Conservation (phyloP, 1,284 basidiomycete species). For the Irpex sp. region DNA sequence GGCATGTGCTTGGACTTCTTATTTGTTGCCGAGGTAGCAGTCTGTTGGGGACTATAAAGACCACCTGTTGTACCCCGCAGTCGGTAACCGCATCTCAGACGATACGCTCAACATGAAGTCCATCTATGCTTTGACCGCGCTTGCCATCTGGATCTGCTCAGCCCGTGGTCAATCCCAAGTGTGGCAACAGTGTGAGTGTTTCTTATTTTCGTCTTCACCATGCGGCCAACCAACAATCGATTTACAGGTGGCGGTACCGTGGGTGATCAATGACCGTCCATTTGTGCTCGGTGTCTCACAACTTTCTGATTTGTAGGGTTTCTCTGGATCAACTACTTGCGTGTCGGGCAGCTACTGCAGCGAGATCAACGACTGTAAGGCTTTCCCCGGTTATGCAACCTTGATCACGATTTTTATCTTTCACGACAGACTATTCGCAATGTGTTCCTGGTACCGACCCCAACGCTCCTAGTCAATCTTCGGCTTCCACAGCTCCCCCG, state of each 20-base stretch:
- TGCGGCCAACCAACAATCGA: neutral
- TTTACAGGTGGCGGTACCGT: conserved; percentile 23
- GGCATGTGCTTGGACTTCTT: neutral
- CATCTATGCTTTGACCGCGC: conserved; percentile 6
- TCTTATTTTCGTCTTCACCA: neutral
- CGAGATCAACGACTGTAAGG: conserved; percentile 21
- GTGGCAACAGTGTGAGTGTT: conserved; percentile 20
- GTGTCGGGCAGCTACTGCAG: conserved; percentile 33
- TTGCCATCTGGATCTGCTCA: conserved; percentile 9
- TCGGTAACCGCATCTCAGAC: neutral
- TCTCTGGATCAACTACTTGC: conserved; percentile 38
- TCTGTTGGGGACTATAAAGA: neutral
- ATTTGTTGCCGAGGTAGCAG: neutral
- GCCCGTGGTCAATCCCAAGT: conserved; percentile 4
- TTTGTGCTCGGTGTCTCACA: neutral
- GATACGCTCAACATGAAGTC: conserved; percentile 7
- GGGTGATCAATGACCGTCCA: conserved; percentile 1
- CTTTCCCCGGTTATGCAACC: neutral
- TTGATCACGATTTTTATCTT: neutral
- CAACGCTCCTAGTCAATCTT: neutral
- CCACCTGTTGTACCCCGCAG: neutral
- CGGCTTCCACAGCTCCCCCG: conserved; percentile 5
- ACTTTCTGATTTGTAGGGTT: conserved; percentile 24
- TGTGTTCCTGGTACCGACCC: conserved; percentile 23
- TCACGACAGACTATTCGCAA: conserved; percentile 26